Evolutionary conservation across 495 filamentous ascomycete species (phyloP), one percentile per base, ranked within the genome.

Genomic region (Chlorociboria aeruginascens): DNA sequence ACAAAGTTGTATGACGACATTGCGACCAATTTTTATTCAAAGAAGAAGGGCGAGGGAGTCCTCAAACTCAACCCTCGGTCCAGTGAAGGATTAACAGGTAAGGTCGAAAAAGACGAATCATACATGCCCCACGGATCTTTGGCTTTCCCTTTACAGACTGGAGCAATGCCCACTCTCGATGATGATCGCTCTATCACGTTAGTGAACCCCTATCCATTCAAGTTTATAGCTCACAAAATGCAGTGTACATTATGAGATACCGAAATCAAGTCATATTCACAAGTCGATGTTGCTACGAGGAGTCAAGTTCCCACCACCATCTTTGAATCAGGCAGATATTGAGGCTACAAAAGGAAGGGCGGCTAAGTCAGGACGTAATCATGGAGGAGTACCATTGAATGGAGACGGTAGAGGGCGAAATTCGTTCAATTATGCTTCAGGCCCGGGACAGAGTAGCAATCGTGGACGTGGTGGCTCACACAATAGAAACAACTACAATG

Each of bases 261-360:
- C 89, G 0, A 66, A 74, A 35, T 76, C 75, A 10, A 65, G 66
- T 12, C 72, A 84, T 54, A 65, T 77, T 14, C 92, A 99, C 66
- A 96, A 95, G 57, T 95, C 89, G 7, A 92, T 93, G 85, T 74
- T 99, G 20, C 73, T 99, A 43, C 80, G 85, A 3, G 93, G 92
- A 7, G 79, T 89, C 37, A 78, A 82, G 53, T 74, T 89, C 43
- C 68, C 78, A 0, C 65, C 71, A 1, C 79, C 85, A 8, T 82
- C 78, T 3, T 71, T 99, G 2, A 79, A 83, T 53, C 68, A 74
- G 14, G 70, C 64, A 40, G 93, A 99, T 57, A 80, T 89, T 61
- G 73, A 57, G 64, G 66, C 46, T 59, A 69, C 45, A 60, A 72
- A 32, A 33, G 50, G 68, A 62, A 13, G 69, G 55, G 47, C 71